phyloP scores from a whole-genome alignment of 129 eudicot species.

The Artemisia argyi region DNA sequence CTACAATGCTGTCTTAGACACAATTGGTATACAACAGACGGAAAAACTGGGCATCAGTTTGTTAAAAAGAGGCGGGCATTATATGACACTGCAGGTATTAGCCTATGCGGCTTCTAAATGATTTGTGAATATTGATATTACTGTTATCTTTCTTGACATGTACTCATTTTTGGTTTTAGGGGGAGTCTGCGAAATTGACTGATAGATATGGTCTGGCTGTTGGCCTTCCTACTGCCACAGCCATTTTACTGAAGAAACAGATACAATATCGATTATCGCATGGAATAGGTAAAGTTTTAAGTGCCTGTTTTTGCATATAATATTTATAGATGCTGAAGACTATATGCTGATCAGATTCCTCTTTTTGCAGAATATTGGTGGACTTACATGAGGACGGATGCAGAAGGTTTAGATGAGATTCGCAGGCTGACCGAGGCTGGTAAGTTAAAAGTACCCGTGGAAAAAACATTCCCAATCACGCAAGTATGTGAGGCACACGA shows the following conservation, averaged over 20 bases:
- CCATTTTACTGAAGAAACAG: conserved; percentile 72
- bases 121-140: background rate
- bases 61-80: conserved; percentile 88
- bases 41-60: conserved; percentile 72
- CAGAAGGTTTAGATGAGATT: conserved; percentile 83
- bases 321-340: background rate
- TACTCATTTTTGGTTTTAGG: conserved; percentile 47
- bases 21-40: conserved; percentile 84
- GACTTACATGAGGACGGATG: conserved; percentile 94
- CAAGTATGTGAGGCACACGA: conserved; percentile 87
- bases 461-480: conserved; percentile 67
- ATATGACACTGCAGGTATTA: conserved; percentile 92
- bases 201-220: conserved; percentile 82
- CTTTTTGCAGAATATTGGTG: conserved; percentile 73
- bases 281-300: conserved; percentile 69
- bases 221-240: conserved; percentile 86
- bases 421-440: conserved; percentile 67
- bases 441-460: conserved; percentile 74
- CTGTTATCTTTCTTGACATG: background rate
- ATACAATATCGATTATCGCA: conserved; percentile 77
- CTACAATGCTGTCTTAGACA: conserved; percentile 94
- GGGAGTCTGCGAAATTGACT: conserved; percentile 85
- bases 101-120: background rate
- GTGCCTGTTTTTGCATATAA: background rate
- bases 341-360: background rate